A percentile compares a stretch with the other conserved stretches of the same genome.
Evolutionary conservation across 257 asterid genomes (phyloP).

Genomic region (Orobanche coerulescens): DNA sequence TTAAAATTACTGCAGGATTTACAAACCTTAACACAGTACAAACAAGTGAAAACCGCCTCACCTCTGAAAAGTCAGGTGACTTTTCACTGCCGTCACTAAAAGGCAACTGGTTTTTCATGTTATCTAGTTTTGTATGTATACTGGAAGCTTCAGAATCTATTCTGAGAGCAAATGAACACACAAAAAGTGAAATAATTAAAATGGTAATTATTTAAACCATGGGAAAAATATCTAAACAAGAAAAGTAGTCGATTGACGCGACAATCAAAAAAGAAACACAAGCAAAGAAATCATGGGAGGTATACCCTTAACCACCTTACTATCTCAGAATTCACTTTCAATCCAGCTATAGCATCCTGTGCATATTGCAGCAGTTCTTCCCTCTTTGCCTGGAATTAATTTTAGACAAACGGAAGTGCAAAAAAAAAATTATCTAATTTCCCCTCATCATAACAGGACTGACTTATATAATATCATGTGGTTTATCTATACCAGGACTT

Average conservation of each 20-base stretch:
- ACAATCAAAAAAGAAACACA: constrained; percentile 2
- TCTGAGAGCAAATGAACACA: constrained; percentile 74
- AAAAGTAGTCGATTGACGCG: too few relatives aligned
- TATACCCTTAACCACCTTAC: constrained; percentile 69
- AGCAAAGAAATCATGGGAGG: constrained; percentile 26
- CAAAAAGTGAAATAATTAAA: constrained; percentile 33
- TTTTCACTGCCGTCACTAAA: constrained; percentile 30
- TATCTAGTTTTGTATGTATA: constrained; percentile 56
- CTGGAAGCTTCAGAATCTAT: constrained; percentile 88
- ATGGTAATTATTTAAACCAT: constrained; percentile 24
- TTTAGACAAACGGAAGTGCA: neutral
- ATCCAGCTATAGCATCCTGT: constrained; percentile 85
- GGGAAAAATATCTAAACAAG: constrained; percentile 1
- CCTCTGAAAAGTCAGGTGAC: constrained; percentile 50
- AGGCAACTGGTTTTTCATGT: constrained; percentile 39
- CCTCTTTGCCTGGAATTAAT: constrained; percentile 63
- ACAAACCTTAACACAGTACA: neutral
- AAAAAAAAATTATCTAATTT: neutral
- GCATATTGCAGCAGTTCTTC: constrained; percentile 86
- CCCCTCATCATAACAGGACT: constrained; percentile 9
- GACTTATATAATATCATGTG: constrained; percentile 10
- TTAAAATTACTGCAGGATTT: neutral
- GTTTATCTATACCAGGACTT: constrained; percentile 61
- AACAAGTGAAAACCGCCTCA: constrained; percentile 27
- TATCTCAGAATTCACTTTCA: constrained; percentile 73